phyloP scores from a whole-genome alignment of 2,329 filamentous ascomycete species.

The Parasarocladium wereldwijsianum region DNA sequence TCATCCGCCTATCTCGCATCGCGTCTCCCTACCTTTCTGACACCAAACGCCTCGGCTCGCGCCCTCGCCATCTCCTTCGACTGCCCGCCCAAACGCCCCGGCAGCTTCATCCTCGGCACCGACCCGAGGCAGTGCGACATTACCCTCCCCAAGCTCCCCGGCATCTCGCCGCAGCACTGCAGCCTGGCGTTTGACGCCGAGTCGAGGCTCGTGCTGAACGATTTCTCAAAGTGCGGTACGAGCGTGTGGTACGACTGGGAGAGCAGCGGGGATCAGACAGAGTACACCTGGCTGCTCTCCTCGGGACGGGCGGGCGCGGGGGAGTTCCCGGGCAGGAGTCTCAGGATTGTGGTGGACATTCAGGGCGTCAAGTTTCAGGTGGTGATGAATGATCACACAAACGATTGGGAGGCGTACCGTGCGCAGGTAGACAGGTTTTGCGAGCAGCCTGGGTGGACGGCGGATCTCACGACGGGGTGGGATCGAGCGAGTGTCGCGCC shows the following conservation, averaged over 20 bases:
- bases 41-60: conserved; percentile 10
- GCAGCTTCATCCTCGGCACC: conserved; percentile 23
- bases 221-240: conserved; percentile 22
- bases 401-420: conserved; percentile 18
- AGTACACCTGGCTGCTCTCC: conserved; percentile 21
- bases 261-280: conserved; percentile 20
- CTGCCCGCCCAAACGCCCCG: conserved; percentile 17
- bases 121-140: conserved; percentile 21
- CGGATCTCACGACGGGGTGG: conserved; percentile 15
- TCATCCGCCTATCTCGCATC: conserved; percentile 14
- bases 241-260: conserved; percentile 27
- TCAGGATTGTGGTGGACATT: conserved; percentile 22
- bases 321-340: conserved; percentile 19
- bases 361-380: conserved; percentile 24
- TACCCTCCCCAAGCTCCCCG: conserved; percentile 18
- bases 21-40: conserved; percentile 13
- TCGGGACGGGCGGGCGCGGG: conserved; percentile 15
- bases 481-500: conserved; percentile 12
- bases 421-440: conserved; percentile 19
- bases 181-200: conserved; percentile 22
- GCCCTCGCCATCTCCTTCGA: conserved; percentile 22
- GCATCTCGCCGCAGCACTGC: conserved; percentile 22
- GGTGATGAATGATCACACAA: conserved; percentile 21
- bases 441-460: conserved; percentile 13
- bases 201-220: conserved; percentile 21